Evolutionary conservation across 108 stramenopile genomes (phyloP).

Genomic region (Bacterosira constricta): DNA sequence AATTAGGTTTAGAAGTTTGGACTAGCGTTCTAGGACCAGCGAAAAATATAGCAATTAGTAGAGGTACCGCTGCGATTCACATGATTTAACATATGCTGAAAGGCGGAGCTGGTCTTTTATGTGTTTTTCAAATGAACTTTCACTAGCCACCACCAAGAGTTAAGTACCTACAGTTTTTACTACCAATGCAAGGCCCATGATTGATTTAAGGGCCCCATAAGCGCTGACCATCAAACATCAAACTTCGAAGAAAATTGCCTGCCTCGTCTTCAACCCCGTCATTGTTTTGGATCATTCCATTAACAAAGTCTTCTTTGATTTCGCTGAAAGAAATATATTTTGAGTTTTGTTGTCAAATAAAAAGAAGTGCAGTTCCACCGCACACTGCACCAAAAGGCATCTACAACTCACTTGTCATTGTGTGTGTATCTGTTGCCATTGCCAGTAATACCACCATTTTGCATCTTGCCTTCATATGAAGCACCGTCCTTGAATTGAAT

Average conservation of each 20-base stretch:
- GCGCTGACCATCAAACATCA: slow-evolving; percentile 22
- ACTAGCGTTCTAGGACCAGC: no score
- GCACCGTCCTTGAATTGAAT: slow-evolving; percentile 24
- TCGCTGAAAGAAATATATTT: background rate
- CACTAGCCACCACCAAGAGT: no score
- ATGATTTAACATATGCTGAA: no score
- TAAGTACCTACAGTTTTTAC: no score
- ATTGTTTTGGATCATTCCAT: slow-evolving; percentile 11
- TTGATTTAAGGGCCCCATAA: slow-evolving; percentile 18
- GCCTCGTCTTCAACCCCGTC: slow-evolving; percentile 2
- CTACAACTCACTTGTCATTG: background rate
- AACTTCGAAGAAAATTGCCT: slow-evolving; percentile 5
- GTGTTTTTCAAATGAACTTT: no score
- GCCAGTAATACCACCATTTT: slow-evolving; percentile 27
- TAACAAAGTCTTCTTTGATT: background rate
- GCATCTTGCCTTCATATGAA: slow-evolving; percentile 31
- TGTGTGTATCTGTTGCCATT: slow-evolving; percentile 10
- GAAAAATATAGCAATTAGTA: no score
- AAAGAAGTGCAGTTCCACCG: background rate
- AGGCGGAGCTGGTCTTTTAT: no score
- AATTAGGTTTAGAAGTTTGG: no score
- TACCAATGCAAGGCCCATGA: no score
- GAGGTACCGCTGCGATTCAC: no score
- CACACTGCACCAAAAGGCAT: no score
- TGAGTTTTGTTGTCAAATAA: background rate